phyloP scores from a whole-genome alignment of 164 flowering plant species.

The Liriodendron chinense region DNA sequence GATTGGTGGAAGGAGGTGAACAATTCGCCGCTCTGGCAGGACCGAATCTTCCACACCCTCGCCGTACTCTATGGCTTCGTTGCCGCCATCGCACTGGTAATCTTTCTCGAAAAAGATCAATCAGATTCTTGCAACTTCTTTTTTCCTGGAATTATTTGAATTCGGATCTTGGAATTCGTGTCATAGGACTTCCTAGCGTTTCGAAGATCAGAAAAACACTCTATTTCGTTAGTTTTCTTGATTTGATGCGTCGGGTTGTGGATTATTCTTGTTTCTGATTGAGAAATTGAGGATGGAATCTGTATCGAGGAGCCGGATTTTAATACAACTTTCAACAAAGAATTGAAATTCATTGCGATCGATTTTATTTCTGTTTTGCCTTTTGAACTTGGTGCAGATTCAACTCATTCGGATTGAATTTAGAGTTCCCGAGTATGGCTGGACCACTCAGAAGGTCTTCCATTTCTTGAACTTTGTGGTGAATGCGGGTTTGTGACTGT shows the following conservation, averaged over 20 bases:
- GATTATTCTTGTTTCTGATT: neutral
- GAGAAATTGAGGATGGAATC: neutral
- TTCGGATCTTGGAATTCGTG: neutral
- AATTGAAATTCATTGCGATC: neutral
- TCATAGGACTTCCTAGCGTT: neutral
- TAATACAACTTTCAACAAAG: too few relatives aligned
- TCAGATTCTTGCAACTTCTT: neutral
- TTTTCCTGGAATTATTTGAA: neutral
- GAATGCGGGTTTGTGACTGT: conserved; percentile 43
- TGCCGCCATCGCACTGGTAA: conserved; percentile 67
- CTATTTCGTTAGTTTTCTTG: neutral
- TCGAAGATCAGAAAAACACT: neutral
- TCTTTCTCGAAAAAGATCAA: neutral
- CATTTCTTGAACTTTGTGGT: conserved; percentile 60
- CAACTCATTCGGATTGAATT: conserved; percentile 56
- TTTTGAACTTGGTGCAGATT: conserved; percentile 26
- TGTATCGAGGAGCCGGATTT: neutral
- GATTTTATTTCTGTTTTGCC: neutral
- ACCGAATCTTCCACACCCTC: conserved; percentile 70
- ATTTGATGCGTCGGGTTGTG: neutral
- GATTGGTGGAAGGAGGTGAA: conserved; percentile 81
- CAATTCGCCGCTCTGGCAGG: conserved; percentile 68
- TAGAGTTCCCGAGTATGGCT: conserved; percentile 69
- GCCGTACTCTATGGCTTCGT: conserved; percentile 72
- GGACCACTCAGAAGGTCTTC: conserved; percentile 70